Percentiles rank a stretch among this genome's conserved stretches.
Conservation (phyloP, 1,139 yeast genomes). For the Kodamaea anthophila region DNA sequence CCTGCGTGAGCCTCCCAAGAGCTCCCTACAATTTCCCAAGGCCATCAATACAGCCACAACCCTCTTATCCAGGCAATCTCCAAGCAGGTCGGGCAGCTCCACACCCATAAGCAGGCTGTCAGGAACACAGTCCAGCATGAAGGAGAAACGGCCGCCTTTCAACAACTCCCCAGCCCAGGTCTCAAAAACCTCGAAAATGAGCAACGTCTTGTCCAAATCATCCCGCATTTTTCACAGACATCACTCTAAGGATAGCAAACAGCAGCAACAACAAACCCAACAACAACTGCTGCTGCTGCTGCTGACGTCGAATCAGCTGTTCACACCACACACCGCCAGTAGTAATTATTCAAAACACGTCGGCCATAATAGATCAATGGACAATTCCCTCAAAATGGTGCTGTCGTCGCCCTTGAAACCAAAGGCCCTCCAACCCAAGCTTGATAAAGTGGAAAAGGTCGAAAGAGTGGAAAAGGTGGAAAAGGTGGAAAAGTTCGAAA, state of each 20-base stretch:
- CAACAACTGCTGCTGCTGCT: slow-evolving; percentile 8
- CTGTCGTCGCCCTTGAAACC: slow-evolving; percentile 2
- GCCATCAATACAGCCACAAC: no score
- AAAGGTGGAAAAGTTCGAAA: no score
- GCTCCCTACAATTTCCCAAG: no score
- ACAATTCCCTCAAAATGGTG: neutral
- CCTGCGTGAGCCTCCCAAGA: no score
- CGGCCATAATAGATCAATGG: slow-evolving; percentile 2
- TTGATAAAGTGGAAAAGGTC: no score
- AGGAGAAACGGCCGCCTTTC: neutral
- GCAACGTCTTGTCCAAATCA: slow-evolving; percentile 28
- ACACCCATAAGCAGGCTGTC: slow-evolving; percentile 1
- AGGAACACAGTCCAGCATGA: neutral
- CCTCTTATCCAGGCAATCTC: no score
- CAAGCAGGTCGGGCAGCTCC: slow-evolving; percentile 1
- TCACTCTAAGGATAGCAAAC: slow-evolving; percentile 11
- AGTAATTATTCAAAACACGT: slow-evolving; percentile 24
- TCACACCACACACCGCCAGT: slow-evolving; percentile 10
- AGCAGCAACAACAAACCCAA: slow-evolving; percentile 10
- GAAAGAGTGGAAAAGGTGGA: no score
- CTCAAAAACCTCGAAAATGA: slow-evolving; percentile 15
- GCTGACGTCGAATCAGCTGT: no score
- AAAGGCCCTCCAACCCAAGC: neutral
- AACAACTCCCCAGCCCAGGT: neutral
- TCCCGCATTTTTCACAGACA: slow-evolving; percentile 27